phyloP scores from a whole-genome alignment of 1,284 basidiomycete genomes.

The Puccinia coronata region DNA sequence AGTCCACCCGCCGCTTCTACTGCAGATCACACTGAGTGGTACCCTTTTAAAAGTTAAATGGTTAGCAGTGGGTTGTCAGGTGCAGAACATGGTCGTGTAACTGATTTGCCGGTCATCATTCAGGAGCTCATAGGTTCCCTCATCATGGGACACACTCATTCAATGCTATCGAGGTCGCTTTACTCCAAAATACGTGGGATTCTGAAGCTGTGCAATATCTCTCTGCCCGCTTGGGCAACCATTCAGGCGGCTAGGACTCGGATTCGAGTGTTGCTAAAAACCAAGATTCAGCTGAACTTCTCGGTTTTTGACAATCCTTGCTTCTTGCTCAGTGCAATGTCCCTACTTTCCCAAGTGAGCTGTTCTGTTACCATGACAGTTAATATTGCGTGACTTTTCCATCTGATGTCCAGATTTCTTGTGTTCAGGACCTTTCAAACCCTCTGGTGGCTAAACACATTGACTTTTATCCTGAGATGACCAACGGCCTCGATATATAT shows the following conservation, averaged over 20 bases:
- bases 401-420: too few species aligned
- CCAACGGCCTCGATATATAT: background rate
- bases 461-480: background rate
- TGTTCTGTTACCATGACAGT: too few species aligned
- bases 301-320: background rate
- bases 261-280: background rate
- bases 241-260: background rate
- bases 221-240: background rate
- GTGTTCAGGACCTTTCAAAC: background rate
- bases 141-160: background rate
- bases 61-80: background rate
- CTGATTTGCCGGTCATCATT: constrained; percentile 52
- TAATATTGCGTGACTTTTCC: too few species aligned
- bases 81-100: too few species aligned
- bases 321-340: background rate
- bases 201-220: background rate
- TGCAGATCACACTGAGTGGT: background rate
- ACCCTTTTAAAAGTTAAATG: background rate
- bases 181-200: background rate
- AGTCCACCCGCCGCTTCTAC: background rate
- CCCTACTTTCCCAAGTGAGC: background rate
- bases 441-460: background rate
- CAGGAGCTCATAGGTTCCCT: constrained; percentile 48
- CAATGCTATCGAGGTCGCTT: background rate
- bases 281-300: background rate